Conservation (phyloP, 2,329 filamentous ascomycete species). For the Aspergillus hortae region DNA sequence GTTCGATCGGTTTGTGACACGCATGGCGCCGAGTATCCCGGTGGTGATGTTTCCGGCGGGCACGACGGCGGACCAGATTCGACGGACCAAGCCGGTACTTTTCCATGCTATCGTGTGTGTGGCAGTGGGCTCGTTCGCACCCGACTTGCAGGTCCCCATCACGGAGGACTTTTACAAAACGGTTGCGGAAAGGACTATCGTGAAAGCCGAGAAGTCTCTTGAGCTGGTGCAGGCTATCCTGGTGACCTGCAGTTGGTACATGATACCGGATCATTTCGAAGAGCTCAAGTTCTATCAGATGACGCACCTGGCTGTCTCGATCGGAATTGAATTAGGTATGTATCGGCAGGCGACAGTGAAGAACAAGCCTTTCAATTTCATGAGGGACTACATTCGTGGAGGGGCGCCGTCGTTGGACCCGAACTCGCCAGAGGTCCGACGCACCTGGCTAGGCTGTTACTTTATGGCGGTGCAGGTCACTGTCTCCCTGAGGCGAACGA, state of each 20-base stretch:
- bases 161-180: conserved; percentile 67
- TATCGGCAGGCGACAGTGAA: conserved; percentile 51
- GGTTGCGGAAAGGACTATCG: conserved; percentile 70
- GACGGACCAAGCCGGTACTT: conserved; percentile 56
- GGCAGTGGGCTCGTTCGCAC: conserved; percentile 50
- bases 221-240: conserved; percentile 79
- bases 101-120: conserved; percentile 57
- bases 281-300: conserved; percentile 89
- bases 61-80: conserved; percentile 53
- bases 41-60: conserved; percentile 55
- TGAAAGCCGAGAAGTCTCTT: conserved; percentile 74
- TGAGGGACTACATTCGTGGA: conserved; percentile 39
- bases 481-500: conserved; percentile 56
- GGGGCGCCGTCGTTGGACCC: conserved; percentile 40
- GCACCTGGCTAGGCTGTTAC: conserved; percentile 61
- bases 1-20: conserved; percentile 55
- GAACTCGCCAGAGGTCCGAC: conserved; percentile 54
- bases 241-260: conserved; percentile 78
- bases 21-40: conserved; percentile 55
- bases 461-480: conserved; percentile 57
- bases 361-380: conserved; percentile 28
- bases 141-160: conserved; percentile 59
- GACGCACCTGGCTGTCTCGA: conserved; percentile 73
- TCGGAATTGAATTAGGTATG: conserved; percentile 80
- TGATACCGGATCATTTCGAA: conserved; percentile 76